Base-by-base conservation (phyloP, 2,329 filamentous ascomycete species). In the Apiospora aurea region DNA sequence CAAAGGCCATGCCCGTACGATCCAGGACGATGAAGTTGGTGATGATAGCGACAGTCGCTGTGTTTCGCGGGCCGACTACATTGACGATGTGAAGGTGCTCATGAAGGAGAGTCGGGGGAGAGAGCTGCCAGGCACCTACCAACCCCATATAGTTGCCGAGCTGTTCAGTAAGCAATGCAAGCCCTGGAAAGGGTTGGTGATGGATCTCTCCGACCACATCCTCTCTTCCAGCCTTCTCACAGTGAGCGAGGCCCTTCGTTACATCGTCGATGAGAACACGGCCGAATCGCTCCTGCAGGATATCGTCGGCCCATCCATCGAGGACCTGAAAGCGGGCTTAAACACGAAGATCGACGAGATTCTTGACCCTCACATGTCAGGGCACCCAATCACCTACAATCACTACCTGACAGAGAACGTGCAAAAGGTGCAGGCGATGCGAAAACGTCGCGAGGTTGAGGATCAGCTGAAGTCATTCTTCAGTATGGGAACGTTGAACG, bases 341-440 rank as follows among this genome's bases (percentile, higher is more conserved):
- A 67, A 69, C 0, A 53, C 18, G 26, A 81, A 81, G 70, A 67
- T 78, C 0, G 47, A 71, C 4, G 78, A 81, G 70, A 69, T 82
- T 0, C 34, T 82, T 5, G 70, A 67, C 5, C 76, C 78, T 0
- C 78, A 81, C 66, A 46, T 72, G 1, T 71, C 74, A 0, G 72
- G 75, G 0, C 82, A 84, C 70, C 81, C 83, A 0, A 83, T 85
- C 44, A 84, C 82, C 0, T 84, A 84, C 72, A 82, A 85, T 6
- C 51, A 57, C 26, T 57, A 57, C 26, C 51, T 57, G 13, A 81
- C 79, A 0, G 78, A 83, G 8, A 81, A 74, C 1, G 74, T 84
- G 1, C 79, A 82, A 57, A 78, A 80, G 47, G 76, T 75, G 21
- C 78, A 78, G 26, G 13, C 41, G 0, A 26, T 69, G 1, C 72